Base-by-base conservation (phyloP, 2,329 filamentous ascomycete species). In the Diaporthe helianthi region DNA sequence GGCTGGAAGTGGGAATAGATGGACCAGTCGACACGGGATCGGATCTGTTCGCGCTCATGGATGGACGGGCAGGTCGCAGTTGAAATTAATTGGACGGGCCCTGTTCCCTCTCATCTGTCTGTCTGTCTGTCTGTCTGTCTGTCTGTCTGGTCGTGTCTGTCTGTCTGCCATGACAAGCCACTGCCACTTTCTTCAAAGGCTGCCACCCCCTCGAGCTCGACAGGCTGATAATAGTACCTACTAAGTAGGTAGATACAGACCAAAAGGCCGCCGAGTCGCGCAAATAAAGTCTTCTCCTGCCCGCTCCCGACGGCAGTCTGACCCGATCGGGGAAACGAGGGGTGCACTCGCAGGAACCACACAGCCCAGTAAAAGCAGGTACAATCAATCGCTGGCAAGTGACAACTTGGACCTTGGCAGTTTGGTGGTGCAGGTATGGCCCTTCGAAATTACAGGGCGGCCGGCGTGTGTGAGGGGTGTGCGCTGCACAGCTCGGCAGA, bases 371-470 rank as follows among this genome's bases (percentile, higher is more conserved):
- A 19, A 19, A 24, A 53, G 55, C 47, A 47, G 47, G 58, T 36
- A 54, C 63, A 63, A 36, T 49, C 63, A 63, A 36, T 49, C 19
- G 44, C 26, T 24, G 58, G 58, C 58, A 47, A 33, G 58, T 61
- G 41, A 47, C 58, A 47, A 63, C 7, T 41, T 58, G 33, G 33
- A n/a, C n/a, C n/a, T n/a, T 33, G 33, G 36, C 10, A 10, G 31
- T 33, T 24, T n/a, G 64, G 68, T 70, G 24, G 68, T 68, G 67
- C 67, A 71, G 44, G 46, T 69, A 46, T 69, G 49, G 69, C 36
- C 36, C 36, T 38, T 67, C 67, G 67, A 69, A 69, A 71, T 69
- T 71, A 69, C 69, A 71, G 67, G 67, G 24, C 26, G 47, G 66
- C 19, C 36, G 36, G 36, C 36, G 36, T 38, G 36, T 38, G 36